phyloP scores from a whole-genome alignment of 306 rosid genomes.

The Canavalia ensiformis region DNA sequence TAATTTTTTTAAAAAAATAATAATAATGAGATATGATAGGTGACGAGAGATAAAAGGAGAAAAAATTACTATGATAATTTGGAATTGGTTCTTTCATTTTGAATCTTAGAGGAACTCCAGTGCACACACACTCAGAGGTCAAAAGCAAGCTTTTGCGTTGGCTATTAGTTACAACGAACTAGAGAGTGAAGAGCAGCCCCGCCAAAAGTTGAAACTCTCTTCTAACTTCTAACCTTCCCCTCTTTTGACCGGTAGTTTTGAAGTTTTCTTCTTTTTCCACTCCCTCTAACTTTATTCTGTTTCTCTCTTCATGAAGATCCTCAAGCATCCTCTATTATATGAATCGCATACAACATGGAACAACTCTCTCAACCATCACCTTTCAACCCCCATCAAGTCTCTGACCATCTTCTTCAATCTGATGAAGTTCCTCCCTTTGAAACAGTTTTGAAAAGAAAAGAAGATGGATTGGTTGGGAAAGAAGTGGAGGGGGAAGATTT shows the following conservation, averaged over 20 bases:
- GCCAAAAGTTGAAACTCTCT: background rate
- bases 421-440: constrained; percentile 51
- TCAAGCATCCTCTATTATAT: constrained; percentile 22
- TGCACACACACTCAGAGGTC: no score
- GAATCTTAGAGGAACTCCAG: no score
- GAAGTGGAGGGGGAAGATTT: constrained; percentile 49
- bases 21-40: no score
- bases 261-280: constrained; percentile 2
- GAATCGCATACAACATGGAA: constrained; percentile 57
- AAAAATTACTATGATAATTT: no score
- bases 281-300: constrained; percentile 8
- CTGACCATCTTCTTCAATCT: constrained; percentile 22
- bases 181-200: constrained; percentile 4
- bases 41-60: no score
- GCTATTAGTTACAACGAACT: background rate
- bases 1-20: no score
- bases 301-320: constrained; percentile 48
- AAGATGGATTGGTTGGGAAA: constrained; percentile 44
- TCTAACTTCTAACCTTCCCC: constrained; percentile 1
- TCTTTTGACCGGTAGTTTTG: constrained; percentile 73
- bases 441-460: constrained; percentile 49
- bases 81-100: no score
- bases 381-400: constrained; percentile 18
- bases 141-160: background rate
- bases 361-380: constrained; percentile 33